These are phyloP conservation scores for Acanthamoeba triangularis DNA, from an alignment of 208 protist genomes.

Conservation along the genomic window DNA sequence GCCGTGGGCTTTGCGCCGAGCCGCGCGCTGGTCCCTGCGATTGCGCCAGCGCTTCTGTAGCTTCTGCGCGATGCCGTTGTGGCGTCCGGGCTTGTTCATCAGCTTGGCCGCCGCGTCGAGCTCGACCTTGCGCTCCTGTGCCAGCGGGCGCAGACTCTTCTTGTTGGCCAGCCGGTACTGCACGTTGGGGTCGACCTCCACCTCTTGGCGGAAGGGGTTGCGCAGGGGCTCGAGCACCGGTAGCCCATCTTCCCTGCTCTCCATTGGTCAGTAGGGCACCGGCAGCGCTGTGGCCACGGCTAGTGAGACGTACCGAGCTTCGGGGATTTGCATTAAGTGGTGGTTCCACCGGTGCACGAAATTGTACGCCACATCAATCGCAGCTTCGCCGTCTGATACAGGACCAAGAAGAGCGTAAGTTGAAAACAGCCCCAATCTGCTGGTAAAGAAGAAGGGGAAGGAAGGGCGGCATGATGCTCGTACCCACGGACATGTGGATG, in stretches of 20 bases:
- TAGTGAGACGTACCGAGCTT: not conserved
- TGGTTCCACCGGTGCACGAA: conserved; percentile 75
- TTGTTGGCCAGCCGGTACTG: not conserved
- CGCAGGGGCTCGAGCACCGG: conserved; percentile 19
- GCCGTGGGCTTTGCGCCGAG: not conserved
- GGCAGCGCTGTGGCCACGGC: not conserved
- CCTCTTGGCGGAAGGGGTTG: conserved; percentile 13
- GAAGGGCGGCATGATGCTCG: too few relatives aligned
- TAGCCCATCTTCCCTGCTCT: not conserved
- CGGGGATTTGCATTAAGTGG: conserved; percentile 5
- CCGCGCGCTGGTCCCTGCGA: not conserved
- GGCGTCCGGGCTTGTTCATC: not conserved
- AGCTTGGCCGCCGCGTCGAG: conserved; percentile 4
- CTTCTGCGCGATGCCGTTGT: conserved; percentile 9
- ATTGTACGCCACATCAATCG: conserved; percentile 73
- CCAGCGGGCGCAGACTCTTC: conserved; percentile 9
- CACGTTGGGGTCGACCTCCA: conserved; percentile 20
- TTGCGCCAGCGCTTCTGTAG: not conserved
- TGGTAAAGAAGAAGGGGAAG: too few relatives aligned
- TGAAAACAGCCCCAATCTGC: too few relatives aligned
- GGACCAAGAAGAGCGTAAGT: too few relatives aligned
- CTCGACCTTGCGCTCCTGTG: not conserved
- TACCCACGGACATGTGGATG: conserved; percentile 71
- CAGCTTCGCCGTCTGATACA: conserved; percentile 72
- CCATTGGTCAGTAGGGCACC: not conserved